Evolutionary conservation across 1,284 basidiomycete species (phyloP), one percentile per base, ranked within the genome.

Genomic region (Ceratobasidium sp.): DNA sequence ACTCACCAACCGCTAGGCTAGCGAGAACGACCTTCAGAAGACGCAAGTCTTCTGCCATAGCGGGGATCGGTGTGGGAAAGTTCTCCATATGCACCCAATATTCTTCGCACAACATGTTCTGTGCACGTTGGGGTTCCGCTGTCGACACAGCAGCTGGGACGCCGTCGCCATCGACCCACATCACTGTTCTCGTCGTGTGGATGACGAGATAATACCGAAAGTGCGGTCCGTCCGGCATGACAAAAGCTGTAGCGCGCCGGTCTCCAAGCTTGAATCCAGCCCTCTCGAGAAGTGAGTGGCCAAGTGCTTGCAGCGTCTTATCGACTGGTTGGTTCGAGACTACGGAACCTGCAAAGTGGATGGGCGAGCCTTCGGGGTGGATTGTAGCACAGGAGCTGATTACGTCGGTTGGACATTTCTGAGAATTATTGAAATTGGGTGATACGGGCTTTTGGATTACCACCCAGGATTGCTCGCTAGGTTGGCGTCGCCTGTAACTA

Each of bases 201-300:
- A 46, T 37, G 11, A 37, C 22, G n/a, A 70, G 3, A 15, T 70
- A 70, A 43, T 70, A 70, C 15, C 40, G 22, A 49, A 59, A 11
- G 43, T 43, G 19, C 2, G 62, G 11, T 17, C 43, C 56, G 17
- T 32, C 43, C 11, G n/a, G 22, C 22, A 46, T 70, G 13, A 70
- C 7, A 59, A 54, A 70, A 1, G 25, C 25, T 2, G 56, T 70
- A 13, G 29, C 22, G 59, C 19, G 17, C 22, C 43, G 43, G 19
- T 64, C 37, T 34, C 37, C 19, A 1, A 34, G 8, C 17, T 43
- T 11, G 11, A 64, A 19, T 13, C 37, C 37, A 8, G 37, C 37
- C 37, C 37, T 37, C 37, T 37, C 37, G 37, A 37, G 37, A 37
- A 37, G 37, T 2, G 37, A 2, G 37, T 37, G 37, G 37, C 37